Percentiles rank a stretch among this genome's conserved stretches.
These are phyloP conservation scores for Parsonsia alboflavescens DNA, from an alignment of 257 asterid species.

Conservation along the genomic window DNA sequence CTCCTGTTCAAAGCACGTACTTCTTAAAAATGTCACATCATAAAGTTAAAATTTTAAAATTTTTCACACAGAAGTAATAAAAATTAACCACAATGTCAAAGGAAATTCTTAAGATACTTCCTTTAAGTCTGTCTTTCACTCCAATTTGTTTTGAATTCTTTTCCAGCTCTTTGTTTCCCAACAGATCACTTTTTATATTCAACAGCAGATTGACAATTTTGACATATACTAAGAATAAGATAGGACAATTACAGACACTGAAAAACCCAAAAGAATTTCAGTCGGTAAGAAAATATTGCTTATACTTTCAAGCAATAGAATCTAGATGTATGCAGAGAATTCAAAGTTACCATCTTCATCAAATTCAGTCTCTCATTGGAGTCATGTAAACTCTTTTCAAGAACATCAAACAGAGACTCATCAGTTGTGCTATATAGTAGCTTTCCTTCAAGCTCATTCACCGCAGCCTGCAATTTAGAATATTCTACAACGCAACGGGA, in stretches of 20 bases:
- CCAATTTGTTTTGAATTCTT: background rate
- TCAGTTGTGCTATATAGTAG: slow-evolving; percentile 25
- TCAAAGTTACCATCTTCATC: slow-evolving; percentile 48
- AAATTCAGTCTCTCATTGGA: slow-evolving; percentile 39
- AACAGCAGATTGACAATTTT: background rate
- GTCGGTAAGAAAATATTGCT: background rate
- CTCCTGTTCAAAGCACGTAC: background rate
- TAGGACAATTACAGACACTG: background rate
- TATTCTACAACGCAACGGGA: slow-evolving; percentile 30
- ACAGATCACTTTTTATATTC: background rate
- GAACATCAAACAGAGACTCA: slow-evolving; percentile 22
- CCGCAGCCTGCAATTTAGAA: slow-evolving; percentile 46
- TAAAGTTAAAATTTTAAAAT: background rate
- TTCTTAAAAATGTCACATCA: background rate
- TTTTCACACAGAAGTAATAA: background rate
- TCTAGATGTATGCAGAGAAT: background rate
- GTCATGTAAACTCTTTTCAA: slow-evolving; percentile 30
- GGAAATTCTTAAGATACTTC: background rate
- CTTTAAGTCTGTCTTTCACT: background rate
- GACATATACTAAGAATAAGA: background rate
- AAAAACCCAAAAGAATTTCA: background rate
- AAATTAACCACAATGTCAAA: background rate
- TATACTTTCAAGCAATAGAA: background rate
- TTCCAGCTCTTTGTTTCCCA: background rate
- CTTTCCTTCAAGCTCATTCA: slow-evolving; percentile 50